Evolutionary conservation across 2,329 filamentous ascomycete species (phyloP).

Genomic region (Trichophyton verrucosum): DNA sequence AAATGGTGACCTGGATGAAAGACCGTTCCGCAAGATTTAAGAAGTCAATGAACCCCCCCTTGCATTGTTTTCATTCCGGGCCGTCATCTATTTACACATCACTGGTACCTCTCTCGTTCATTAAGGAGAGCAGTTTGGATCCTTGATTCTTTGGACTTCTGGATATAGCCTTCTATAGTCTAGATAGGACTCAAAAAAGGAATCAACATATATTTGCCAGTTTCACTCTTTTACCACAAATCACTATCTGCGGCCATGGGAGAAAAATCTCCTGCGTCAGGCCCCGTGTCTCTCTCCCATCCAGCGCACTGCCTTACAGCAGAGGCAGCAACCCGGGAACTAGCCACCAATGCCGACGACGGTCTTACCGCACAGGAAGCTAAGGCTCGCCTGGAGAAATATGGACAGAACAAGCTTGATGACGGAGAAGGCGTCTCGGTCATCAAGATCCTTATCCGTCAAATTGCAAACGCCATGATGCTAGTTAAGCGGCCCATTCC

Average conservation of each 20-base stretch:
- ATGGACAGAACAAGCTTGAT: conserved; percentile 52
- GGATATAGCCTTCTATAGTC: background rate
- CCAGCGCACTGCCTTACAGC: conserved; percentile 50
- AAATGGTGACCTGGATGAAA: background rate
- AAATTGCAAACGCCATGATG: conserved; percentile 57
- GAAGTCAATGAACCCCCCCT: background rate
- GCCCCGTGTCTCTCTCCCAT: conserved; percentile 32
- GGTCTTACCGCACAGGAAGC: conserved; percentile 46
- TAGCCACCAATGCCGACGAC: conserved; percentile 42
- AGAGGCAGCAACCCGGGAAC: conserved; percentile 42
- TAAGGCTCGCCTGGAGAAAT: conserved; percentile 40
- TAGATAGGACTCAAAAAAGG: background rate
- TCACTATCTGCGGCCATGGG: conserved; percentile 6
- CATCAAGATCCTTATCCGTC: conserved; percentile 55
- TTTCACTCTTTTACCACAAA: background rate
- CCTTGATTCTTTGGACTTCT: background rate
- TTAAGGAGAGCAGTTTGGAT: background rate
- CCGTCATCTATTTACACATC: background rate
- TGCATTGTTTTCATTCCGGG: no score
- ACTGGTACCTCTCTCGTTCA: background rate
- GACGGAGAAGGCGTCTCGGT: conserved; percentile 54
- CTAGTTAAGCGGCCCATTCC: conserved; percentile 36
- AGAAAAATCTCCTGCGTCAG: conserved; percentile 3
- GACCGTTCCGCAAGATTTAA: background rate
- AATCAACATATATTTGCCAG: background rate